Evolutionary conservation across 2,329 filamentous ascomycete genomes (phyloP), one percentile per base, ranked within the genome.

Genomic region (Cladosporium velox): DNA sequence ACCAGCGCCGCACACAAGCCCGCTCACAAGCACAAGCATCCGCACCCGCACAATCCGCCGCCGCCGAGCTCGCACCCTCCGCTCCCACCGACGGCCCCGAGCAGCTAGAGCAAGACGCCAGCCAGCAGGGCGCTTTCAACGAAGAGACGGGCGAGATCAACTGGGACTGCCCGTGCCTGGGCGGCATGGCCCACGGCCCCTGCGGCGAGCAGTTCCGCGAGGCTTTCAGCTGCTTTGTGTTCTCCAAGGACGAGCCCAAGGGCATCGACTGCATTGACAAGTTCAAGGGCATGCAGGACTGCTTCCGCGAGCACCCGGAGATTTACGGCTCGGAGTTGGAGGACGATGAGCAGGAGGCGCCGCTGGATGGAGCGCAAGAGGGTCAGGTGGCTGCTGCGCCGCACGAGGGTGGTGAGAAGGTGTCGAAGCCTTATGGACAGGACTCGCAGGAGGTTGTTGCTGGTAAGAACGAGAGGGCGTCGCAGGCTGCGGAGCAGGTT

Each of bases 121-220:
- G 83, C 68, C 89, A 94, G 77, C 89, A 98, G 79, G 95, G 92
- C 65, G 95, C 95, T 0, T 99, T 98, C 83, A 96, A 99, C 80
- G 93, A 93, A 2, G 95, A 98, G 83, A 99, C 95, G 11, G 95
- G 95, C 72, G 95, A 99, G 85, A 99, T 99, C 81, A 99, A 99
- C 85, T 99, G 95, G 95, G 95, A 98, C 78, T 99, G 95, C 80
- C 95, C 95, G 18, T 99, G 95, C 78, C 83, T 99, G 38, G 95
- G 95, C 59, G 95, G 95, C 63, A 99, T 99, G 95, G 95, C 95
- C 8, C 82, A 97, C 76, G 95, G 95, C 0, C 95, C 95, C 64
- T 99, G 95, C 77, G 95, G 95, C 58, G 92, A 96, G 77, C 89
- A 98, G 75, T 99, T 99, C 86, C 93, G 90, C 83, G 89, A 89